Base-by-base conservation (phyloP, 352 stramenopile genomes). In the Phytophthora citricola region DNA sequence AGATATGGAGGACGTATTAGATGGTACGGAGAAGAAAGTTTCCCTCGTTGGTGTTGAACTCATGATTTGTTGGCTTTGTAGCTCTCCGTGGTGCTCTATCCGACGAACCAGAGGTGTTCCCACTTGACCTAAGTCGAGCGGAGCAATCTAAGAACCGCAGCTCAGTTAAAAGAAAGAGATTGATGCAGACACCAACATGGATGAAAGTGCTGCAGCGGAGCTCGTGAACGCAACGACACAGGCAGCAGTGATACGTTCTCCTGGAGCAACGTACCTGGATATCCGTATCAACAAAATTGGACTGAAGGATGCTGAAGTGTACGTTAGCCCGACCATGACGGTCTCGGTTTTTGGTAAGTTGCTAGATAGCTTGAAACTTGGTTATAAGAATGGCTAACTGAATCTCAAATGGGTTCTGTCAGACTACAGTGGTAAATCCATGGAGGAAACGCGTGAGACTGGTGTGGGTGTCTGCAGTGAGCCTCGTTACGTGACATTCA, bases 261-360 rank as follows among this genome's bases (percentile, higher is more conserved):
- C 69, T 9, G 79, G 74, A 17, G 76, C 57, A 32, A 77, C 76
- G 15, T 89, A 91, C 54, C 22, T 89, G 40, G 74, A 89, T 63
- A 68, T 92, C 20, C 51, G 64, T 27, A 74, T 92, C 24, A 66
- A 51, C 29, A 77, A 81, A 24, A 82, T 92, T 54, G 83, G 83
- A 0, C 67, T 92, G 52, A 92, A 92, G 44, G 79, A 92, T 66
- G 83, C 78, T n/a, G 58, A 50, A 5, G 61, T 70, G 26, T 91
- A 92, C 53, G 73, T 83, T 31, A 90, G 90, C 24, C 83, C 83
- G 32, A 90, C 79, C 2, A 66, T 92, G 46, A 66, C 85, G 11
- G 76, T 92, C 46, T 90, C 83, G 4, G 73, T 91, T 52, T 79
- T 84, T 55, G 73, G 77, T 86, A 46, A 58, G 66, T 70, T 20